Base-by-base conservation (phyloP, 2,329 filamentous ascomycete species). In the Penicillium griseofulvum region DNA sequence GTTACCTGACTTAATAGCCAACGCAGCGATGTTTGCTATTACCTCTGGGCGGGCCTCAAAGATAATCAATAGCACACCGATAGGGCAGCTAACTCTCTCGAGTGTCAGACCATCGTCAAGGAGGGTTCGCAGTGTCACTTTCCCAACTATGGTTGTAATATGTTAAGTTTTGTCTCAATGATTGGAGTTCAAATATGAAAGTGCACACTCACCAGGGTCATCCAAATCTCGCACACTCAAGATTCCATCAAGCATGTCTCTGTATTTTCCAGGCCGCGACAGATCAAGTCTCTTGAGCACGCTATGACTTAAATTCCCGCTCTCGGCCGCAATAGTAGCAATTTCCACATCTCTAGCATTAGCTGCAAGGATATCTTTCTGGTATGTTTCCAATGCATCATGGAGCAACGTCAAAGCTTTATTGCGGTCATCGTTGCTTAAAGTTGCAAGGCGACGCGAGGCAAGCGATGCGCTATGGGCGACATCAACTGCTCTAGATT, bases 1-100 rank as follows among this genome's bases (percentile, higher is more conserved):
- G 74, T 99, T 99, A 67, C 91, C 94, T 12, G 93, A 97, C 74
- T 99, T 99, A 75, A 99, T 90, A 36, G 94, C 92, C 24, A 99
- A 81, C 4, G 92, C 90, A 59, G 94, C 91, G 69, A 99, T 97
- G 74, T 99, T 99, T 70, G 93, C 94, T 69, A 99, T 97, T 62
- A 99, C 94, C 76, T 99, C 94, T 7, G 94, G 94, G 8, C 94
- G 88, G 34, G 94, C 94, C 77, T 99, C 94, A 70, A 99, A 99
- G 69, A 99, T 97, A 76, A 99, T 94, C 63, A 99, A 83, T 39
- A 99, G 84, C n/a, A 97, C 92, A 56, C 94, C 94, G 65, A 99
- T 97, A 6, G 94, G 94, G 71, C 91, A 96, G 38, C 90, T 91
- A 44, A 96, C 89, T 59, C 92, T 87, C 71, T 96, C 91, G 56